Conservation (phyloP, 2,329 filamentous ascomycete genomes). For the Acrodontium crateriforme region DNA sequence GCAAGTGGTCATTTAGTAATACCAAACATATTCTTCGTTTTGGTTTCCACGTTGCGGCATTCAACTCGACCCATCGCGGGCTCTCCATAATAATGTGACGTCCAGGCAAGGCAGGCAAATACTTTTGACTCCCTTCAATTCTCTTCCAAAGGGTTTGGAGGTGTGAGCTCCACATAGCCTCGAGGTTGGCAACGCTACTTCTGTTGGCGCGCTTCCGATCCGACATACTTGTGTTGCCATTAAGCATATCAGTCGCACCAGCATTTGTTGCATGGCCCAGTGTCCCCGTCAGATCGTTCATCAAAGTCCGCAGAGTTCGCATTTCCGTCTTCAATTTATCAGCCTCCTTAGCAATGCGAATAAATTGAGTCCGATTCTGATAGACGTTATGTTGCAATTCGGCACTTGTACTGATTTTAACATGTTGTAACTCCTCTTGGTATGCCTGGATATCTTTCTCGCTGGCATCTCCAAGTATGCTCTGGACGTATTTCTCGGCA, state of each 20-base stretch:
- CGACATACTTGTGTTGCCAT: conserved; percentile 20
- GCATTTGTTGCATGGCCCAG: conserved; percentile 33
- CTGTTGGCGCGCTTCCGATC: conserved; percentile 56
- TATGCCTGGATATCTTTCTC: conserved; percentile 78
- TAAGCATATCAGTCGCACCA: conserved; percentile 23
- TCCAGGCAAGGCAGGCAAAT: conserved; percentile 77
- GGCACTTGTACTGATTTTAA: conserved; percentile 63
- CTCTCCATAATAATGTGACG: conserved; percentile 90
- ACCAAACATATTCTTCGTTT: conserved; percentile 81
- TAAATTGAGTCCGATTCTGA: conserved; percentile 94
- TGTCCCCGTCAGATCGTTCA: conserved; percentile 65
- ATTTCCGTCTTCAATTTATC: conserved; percentile 96
- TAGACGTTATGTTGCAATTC: conserved; percentile 93
- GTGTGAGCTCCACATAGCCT: conserved; percentile 54
- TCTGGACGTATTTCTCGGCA: conserved; percentile 53
- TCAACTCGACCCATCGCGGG: conserved; percentile 85
- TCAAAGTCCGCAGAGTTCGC: conserved; percentile 75
- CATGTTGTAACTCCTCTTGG: conserved; percentile 58
- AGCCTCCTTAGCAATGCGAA: conserved; percentile 97
- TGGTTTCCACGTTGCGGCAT: conserved; percentile 95
- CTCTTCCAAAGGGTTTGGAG: conserved; percentile 81
- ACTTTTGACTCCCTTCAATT: conserved; percentile 96
- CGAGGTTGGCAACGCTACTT: conserved; percentile 69
- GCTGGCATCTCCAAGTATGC: conserved; percentile 66
- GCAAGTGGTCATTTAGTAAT: conserved; percentile 82